phyloP scores from a whole-genome alignment of 2,329 filamentous ascomycete species.

The Fusarium lyarnte region DNA sequence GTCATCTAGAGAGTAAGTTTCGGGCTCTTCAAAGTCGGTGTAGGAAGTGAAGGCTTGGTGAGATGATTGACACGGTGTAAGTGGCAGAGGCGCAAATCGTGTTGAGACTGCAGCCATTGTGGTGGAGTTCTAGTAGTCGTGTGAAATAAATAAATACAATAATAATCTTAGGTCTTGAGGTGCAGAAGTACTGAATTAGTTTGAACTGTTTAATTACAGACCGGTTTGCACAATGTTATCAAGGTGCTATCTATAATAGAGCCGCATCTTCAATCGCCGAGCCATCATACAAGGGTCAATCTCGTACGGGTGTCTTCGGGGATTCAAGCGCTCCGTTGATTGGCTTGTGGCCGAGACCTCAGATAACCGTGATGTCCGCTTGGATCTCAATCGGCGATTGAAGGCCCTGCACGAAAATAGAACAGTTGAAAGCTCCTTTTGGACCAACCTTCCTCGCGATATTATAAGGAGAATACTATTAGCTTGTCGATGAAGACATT shows the following conservation, averaged over 20 bases:
- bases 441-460: no score
- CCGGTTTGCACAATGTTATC: neutral
- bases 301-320: neutral
- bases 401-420: neutral
- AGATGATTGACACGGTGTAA: neutral
- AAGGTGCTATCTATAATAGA: neutral
- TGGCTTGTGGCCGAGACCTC: accelerated
- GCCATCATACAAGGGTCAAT: neutral
- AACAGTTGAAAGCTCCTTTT: neutral
- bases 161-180: neutral
- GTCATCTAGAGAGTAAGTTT: neutral
- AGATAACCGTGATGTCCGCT: neutral
- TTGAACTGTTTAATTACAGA: neutral
- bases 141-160: no score
- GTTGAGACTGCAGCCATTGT: conserved; percentile 13
- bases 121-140: neutral
- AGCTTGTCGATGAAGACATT: no score
- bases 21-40: neutral
- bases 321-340: neutral
- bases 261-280: neutral
- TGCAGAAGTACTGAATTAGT: accelerated
- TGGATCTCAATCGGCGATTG: neutral
- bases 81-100: neutral
- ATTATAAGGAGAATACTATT: no score
- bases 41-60: neutral